Base-by-base conservation (phyloP, 441 rosid species). In the Metrosideros polymorpha region DNA sequence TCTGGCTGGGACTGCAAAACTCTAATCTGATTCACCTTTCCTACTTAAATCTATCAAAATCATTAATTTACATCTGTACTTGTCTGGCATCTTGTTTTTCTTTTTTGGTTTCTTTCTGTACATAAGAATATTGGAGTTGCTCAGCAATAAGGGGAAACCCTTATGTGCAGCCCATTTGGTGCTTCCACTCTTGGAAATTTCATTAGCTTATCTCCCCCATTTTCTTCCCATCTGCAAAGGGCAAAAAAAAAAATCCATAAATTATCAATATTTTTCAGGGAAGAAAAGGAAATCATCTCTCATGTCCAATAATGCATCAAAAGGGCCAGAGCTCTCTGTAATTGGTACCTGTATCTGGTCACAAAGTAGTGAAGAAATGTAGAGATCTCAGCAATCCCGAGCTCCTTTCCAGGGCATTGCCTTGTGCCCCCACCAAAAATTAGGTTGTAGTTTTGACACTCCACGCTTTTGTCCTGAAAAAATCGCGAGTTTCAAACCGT, bases 131-230 rank as follows among this genome's bases (percentile, higher is more conserved):
- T 52, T 45, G 79, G 29, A 83, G 43, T 77, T 29, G 76, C 85
- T 89, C 88, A 89, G 94, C 84, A 52, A 42, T 91, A 84, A 29
- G 92, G 87, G 86, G 94, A 92, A 76, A 95, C 93, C 89, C 93
- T 93, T 63, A 96, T 88, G 91, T 93, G 96, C 15, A 94, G 85
- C 39, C 99, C 98, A 86, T 96, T 93, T 53, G 96, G 98, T 86
- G 99, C 99, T 92, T 95, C 94, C 76, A 95, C 98, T 93, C 99
- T 95, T 71, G 99, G 99, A 86, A 96, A 96, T 86, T 92, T 92
- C 94, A 95, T 87, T 75, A 95, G 25, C 85, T 90, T 90, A n/a
- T 94, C 96, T 56, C 95, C 99, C n/a, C 97, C 98, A 85, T 91
- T 89, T 86, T 96, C 99, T 87, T 94, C 94, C 99, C 99, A 96